Conservation (phyloP, 495 filamentous ascomycete species). For the Xylaria scruposa region DNA sequence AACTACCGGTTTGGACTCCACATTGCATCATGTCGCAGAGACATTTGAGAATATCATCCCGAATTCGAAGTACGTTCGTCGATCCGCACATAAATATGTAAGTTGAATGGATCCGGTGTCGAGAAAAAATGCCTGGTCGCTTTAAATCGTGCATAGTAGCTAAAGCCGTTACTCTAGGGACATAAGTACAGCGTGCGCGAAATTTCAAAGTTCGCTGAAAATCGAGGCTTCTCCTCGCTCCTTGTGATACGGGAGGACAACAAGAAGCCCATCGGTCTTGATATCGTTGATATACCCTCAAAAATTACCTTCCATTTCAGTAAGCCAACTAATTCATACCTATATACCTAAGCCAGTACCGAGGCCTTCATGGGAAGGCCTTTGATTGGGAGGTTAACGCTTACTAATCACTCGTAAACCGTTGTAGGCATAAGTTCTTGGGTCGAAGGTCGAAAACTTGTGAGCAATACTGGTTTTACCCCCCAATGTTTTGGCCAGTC, state of each 20-base stretch:
- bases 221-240: conserved; percentile 79
- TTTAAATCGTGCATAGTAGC: background rate
- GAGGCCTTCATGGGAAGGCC: background rate
- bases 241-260: conserved; percentile 83
- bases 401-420: background rate
- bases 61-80: conserved; percentile 82
- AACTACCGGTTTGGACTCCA: conserved; percentile 85
- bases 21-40: conserved; percentile 79
- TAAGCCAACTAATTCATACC: background rate
- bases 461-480: background rate
- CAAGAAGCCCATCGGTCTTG: conserved; percentile 77
- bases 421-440: conserved; percentile 67
- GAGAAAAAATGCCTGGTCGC: background rate
- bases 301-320: conserved; percentile 89
- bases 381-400: background rate
- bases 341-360: background rate
- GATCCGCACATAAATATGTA: conserved; percentile 74
- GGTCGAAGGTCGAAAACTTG: conserved; percentile 78
- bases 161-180: conserved; percentile 36
- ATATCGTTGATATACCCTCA: conserved; percentile 79
- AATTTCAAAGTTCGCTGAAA: conserved; percentile 83
- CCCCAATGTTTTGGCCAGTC: background rate
- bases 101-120: background rate
- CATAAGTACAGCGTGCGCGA: conserved; percentile 90
- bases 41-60: conserved; percentile 82